Evolutionary conservation across 768 basidiomycete species (phyloP).

Genomic region (Amanita jacksonii): DNA sequence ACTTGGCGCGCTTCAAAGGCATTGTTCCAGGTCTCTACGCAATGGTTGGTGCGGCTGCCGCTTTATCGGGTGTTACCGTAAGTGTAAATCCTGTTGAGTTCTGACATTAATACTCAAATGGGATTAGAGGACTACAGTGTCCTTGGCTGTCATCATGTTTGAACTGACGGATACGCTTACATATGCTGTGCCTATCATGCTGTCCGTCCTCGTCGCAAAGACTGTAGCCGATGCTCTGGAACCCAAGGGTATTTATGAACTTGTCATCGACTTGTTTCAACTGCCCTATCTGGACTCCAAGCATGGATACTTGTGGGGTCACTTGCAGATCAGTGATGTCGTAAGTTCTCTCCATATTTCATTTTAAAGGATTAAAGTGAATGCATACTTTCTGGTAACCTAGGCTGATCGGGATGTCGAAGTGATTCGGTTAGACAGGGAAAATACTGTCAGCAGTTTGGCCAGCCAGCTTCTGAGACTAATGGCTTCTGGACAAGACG

Average conservation of each 20-base stretch:
- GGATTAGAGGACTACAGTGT: constrained; percentile 73
- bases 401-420: constrained; percentile 63
- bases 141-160: constrained; percentile 92
- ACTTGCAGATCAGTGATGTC: constrained; percentile 64
- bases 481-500: constrained; percentile 51
- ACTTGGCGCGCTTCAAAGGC: constrained; percentile 21
- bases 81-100: constrained; percentile 16
- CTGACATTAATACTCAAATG: not conserved
- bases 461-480: constrained; percentile 57
- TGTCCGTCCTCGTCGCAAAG: constrained; percentile 82
- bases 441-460: constrained; percentile 72
- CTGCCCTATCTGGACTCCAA: constrained; percentile 91
- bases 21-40: constrained; percentile 88
- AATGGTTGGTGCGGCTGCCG: constrained; percentile 93
- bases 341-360: constrained; percentile 33
- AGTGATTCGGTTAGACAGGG: constrained; percentile 58
- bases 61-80: constrained; percentile 92
- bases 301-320: constrained; percentile 83
- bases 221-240: constrained; percentile 83
- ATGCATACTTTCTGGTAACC: constrained; percentile 2
- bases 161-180: constrained; percentile 90
- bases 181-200: constrained; percentile 87
- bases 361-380: not conserved
- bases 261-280: constrained; percentile 87
- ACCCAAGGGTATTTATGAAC: constrained; percentile 93